A percentile compares a stretch with the other conserved stretches of the same genome.
phyloP scores from a whole-genome alignment of 1,284 basidiomycete genomes.

The Ganoderma multipileum region DNA sequence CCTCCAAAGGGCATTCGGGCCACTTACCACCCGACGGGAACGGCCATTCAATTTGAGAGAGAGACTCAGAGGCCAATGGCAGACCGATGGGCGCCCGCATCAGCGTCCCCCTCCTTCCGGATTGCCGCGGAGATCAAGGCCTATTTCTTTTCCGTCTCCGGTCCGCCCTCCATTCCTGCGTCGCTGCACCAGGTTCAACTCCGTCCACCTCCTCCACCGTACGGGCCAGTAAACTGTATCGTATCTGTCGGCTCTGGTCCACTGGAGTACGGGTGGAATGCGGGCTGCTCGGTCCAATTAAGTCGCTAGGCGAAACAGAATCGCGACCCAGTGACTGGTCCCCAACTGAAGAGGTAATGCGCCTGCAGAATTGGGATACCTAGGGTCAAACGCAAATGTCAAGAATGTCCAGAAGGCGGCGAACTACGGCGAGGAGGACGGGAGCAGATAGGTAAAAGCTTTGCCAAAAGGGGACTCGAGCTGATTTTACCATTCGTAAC shows the following conservation, averaged over 20 bases:
- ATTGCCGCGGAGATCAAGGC: conserved; percentile 16
- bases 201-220: neutral
- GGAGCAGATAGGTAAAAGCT: neutral
- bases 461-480: neutral
- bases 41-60: conserved; percentile 16
- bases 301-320: neutral
- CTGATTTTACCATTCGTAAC: conserved; percentile 17
- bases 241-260: neutral
- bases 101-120: neutral
- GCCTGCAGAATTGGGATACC: neutral
- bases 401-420: conserved; percentile 7
- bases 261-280: neutral
- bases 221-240: neutral
- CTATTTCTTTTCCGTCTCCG: neutral
- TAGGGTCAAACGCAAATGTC: conserved; percentile 15
- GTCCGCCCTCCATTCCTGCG: neutral
- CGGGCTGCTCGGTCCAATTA: neutral
- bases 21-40: conserved; percentile 23
- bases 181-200: neutral
- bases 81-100: neutral
- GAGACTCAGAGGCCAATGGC: neutral
- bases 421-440: conserved; percentile 4
- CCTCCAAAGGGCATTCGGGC: neutral
- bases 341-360: neutral
- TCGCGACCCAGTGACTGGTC: conserved; percentile 5